Evolutionary conservation across 495 filamentous ascomycete species (phyloP).

Genomic region (Hypoxylon crocopeplum): DNA sequence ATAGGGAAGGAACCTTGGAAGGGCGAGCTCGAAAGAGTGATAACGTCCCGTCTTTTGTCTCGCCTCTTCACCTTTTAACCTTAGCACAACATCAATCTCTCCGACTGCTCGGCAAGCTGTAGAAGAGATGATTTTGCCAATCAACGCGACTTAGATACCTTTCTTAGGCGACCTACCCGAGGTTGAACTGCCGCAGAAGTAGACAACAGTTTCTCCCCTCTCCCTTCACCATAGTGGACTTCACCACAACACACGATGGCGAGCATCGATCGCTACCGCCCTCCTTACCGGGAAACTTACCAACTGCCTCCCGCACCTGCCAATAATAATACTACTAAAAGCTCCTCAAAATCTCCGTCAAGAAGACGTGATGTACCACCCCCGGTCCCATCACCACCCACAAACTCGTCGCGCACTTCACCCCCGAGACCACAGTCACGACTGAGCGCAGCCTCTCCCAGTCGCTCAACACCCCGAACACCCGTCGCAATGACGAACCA

Average conservation of each 20-base stretch:
- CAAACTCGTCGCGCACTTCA: conserved; percentile 55
- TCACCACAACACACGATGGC: conserved; percentile 59
- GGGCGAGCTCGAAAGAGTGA: conserved; percentile 19
- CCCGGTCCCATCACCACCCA: conserved; percentile 59
- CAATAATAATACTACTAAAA: conserved; percentile 33
- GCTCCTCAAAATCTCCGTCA: conserved; percentile 50
- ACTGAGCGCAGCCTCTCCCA: conserved; percentile 48
- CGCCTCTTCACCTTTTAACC: background rate
- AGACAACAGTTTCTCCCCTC: background rate
- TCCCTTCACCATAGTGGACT: conserved; percentile 2
- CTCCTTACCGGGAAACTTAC: conserved; percentile 53
- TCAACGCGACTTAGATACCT: conserved; percentile 16
- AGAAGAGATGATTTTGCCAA: conserved; percentile 15
- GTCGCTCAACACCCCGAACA: conserved; percentile 36
- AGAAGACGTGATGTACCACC: conserved; percentile 59
- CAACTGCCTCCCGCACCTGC: conserved; percentile 43
- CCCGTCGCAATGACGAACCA: conserved; percentile 58
- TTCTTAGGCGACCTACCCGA: conserved; percentile 3
- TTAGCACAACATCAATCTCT: too few relatives aligned
- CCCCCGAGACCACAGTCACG: conserved; percentile 56
- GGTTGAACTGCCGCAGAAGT: conserved; percentile 6
- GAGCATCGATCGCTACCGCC: conserved; percentile 59
- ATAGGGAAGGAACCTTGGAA: conserved; percentile 32
- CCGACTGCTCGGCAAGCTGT: background rate
- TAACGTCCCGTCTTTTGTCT: conserved; percentile 13